Percentiles rank a stretch among this genome's conserved stretches.
Conservation (phyloP, 2,329 filamentous ascomycete species). For the Claviceps pazoutovae region DNA sequence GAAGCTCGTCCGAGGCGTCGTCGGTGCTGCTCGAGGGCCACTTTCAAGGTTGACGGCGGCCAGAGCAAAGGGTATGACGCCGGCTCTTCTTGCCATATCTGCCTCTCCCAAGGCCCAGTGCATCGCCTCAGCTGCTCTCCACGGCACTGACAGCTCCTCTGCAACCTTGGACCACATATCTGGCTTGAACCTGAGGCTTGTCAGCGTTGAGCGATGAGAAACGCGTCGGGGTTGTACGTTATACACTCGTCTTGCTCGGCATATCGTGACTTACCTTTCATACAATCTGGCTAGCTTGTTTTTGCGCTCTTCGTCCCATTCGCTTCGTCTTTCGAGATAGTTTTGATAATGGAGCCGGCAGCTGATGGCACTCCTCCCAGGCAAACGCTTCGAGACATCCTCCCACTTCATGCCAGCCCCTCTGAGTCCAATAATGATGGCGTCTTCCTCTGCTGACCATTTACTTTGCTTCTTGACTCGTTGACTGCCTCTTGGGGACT, state of each 20-base stretch:
- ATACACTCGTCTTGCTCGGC: background rate
- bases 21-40: constrained; percentile 24
- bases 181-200: constrained; percentile 69
- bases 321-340: constrained; percentile 80
- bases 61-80: constrained; percentile 72
- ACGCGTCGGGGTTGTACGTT: background rate
- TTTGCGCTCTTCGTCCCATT: constrained; percentile 96
- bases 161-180: constrained; percentile 97
- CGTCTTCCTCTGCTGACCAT: constrained; percentile 88
- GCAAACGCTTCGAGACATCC: constrained; percentile 83
- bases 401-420: constrained; percentile 97
- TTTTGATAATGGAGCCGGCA: constrained; percentile 95
- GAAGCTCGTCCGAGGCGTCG: constrained; percentile 24
- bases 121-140: constrained; percentile 93
- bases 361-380: constrained; percentile 83
- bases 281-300: constrained; percentile 92
- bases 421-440: constrained; percentile 82
- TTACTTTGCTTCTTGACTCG: constrained; percentile 92
- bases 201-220: background rate
- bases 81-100: constrained; percentile 87
- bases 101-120: constrained; percentile 91
- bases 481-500: constrained; percentile 42
- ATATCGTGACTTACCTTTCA: constrained; percentile 56
- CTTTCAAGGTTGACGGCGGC: constrained; percentile 39
- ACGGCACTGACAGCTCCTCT: constrained; percentile 87